phyloP scores from a whole-genome alignment of 2,329 filamentous ascomycete genomes.

The Zalaria sp. region DNA sequence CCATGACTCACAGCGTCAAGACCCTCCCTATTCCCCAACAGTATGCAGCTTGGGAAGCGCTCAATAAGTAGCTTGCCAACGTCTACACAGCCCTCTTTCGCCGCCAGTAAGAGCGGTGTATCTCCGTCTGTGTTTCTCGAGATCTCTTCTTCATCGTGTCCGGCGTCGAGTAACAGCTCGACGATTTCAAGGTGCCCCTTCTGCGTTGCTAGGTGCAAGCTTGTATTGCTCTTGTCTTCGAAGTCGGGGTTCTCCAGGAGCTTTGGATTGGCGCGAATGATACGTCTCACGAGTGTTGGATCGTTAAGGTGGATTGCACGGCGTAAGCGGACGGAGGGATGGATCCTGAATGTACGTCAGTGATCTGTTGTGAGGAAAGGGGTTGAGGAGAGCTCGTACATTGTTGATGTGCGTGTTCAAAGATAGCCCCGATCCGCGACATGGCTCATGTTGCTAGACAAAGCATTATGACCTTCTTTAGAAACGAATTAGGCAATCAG shows the following conservation, averaged over 20 bases:
- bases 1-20: constrained; percentile 54
- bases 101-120: constrained; percentile 70
- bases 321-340: constrained; percentile 61
- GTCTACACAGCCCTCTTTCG: constrained; percentile 53
- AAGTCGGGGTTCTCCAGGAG: constrained; percentile 70
- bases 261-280: constrained; percentile 56
- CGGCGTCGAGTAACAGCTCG: constrained; percentile 52
- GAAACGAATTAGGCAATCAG: too few relatives aligned
- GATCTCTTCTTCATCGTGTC: constrained; percentile 60
- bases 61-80: constrained; percentile 59
- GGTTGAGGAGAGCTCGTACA: neutral
- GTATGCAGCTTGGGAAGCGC: constrained; percentile 47
- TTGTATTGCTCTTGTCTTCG: constrained; percentile 65
- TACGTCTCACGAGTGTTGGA: constrained; percentile 57
- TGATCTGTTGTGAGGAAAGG: neutral
- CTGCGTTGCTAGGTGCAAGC: constrained; percentile 64
- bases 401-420: neutral
- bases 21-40: constrained; percentile 51
- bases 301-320: constrained; percentile 70
- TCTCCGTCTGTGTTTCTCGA: constrained; percentile 68
- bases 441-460: too few relatives aligned
- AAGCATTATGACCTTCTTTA: too few relatives aligned
- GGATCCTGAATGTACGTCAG: constrained; percentile 37
- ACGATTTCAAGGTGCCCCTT: constrained; percentile 58
- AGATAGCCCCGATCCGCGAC: too few relatives aligned